Base-by-base conservation (phyloP, 768 basidiomycete genomes). In the Psilocybe azurescens region DNA sequence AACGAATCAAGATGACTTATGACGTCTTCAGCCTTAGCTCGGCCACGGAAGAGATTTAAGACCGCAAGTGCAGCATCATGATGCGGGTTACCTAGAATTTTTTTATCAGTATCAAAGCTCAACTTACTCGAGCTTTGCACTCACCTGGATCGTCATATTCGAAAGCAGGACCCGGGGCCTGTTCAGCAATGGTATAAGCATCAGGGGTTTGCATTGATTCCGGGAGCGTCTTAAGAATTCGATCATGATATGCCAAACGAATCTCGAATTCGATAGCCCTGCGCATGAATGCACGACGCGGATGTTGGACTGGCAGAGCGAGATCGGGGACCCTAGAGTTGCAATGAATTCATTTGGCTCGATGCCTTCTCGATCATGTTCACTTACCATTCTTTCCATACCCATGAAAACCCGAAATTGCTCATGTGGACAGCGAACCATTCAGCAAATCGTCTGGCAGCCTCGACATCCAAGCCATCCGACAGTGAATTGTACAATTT, bases 371-470 rank as follows among this genome's bases (percentile, higher is more conserved):
- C 32, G 41, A 44, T 0, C 5, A 50, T 3, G 16, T 29, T 16
- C 3, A 76, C 88, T 49, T 55, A 95, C 97, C 97, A 99, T 83
- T 99, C 97, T 70, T 94, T 96, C 97, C 97, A 99, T 13, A 97
- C 94, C 97, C 97, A 99, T 69, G 90, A 89, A 77, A 98, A 99
- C 28, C 89, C 90, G 73, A 98, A 99, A 77, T 99, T 99, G 66
- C 94, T 96, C 89, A 99, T 90, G 70, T 99, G 97, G 2, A 92
- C 83, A 2, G 94, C 85, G 67, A 99, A 97, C 97, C 97, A 99
- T 62, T 98, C 95, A 0, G 93, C 88, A 61, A 95, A 92, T 32
- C 94, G 82, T 52, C 89, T 85, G 1, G 89, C 81, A 55, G 93
- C 79, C 63, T 97, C 96, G 7, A 93, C 86, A 64, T 98, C 97